phyloP scores from a whole-genome alignment of 148 eudicot species.

The Chenopodium berlandieri region DNA sequence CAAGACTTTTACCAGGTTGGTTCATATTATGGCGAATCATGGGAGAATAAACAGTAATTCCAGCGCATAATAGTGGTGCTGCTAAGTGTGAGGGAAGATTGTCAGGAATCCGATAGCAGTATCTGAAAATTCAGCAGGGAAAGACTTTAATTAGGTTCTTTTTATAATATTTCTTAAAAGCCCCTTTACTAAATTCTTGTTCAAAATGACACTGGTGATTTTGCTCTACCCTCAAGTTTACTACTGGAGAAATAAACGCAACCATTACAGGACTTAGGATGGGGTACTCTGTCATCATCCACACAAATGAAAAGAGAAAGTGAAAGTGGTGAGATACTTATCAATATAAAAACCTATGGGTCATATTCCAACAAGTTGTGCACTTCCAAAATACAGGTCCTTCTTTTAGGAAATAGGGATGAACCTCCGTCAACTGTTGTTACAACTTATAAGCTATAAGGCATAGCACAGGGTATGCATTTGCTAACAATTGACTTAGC shows the following conservation, averaged over 20 bases:
- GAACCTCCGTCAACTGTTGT: no score
- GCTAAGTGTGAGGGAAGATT: constrained; percentile 60
- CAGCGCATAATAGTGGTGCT: constrained; percentile 82
- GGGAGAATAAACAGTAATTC: constrained; percentile 76
- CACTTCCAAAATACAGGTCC: not conserved
- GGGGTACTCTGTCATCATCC: no score
- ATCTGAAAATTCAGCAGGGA: constrained; percentile 39
- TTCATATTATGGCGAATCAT: constrained; percentile 77
- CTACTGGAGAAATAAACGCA: not conserved
- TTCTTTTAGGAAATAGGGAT: not conserved
- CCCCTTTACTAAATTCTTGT: not conserved
- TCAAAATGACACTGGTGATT: not conserved
- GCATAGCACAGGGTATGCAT: not conserved
- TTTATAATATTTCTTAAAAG: no score
- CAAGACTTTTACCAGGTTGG: constrained; percentile 79
- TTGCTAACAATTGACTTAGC: no score
- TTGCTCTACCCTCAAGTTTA: not conserved
- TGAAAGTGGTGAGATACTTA: no score
- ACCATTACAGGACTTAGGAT: not conserved
- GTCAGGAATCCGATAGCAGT: constrained; percentile 64
- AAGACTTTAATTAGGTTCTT: no score
- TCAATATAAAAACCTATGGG: not conserved
- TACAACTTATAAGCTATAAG: no score
- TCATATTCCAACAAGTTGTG: not conserved
- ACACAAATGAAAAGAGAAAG: no score